Conservation (phyloP, 768 basidiomycete species). For the Porpolomopsis calyptriformis region DNA sequence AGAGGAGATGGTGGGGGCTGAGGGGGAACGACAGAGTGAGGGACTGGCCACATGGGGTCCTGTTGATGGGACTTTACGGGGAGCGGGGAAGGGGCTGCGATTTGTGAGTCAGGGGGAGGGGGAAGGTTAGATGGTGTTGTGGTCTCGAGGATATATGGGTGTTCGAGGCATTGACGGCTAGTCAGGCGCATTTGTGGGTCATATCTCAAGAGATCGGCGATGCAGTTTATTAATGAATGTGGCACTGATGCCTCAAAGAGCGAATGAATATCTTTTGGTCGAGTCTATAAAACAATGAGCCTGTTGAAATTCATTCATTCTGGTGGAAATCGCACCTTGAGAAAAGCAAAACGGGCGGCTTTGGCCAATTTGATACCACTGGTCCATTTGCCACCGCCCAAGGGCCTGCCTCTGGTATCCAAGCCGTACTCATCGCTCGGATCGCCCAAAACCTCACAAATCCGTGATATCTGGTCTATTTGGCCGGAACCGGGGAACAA, state of each 20-base stretch:
- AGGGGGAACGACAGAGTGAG: too few relatives aligned
- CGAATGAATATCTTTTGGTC: conserved; percentile 54
- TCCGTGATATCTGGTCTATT: conserved; percentile 83
- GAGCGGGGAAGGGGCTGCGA: too few relatives aligned
- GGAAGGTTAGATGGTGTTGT: conserved; percentile 39
- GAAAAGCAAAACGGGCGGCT: conserved; percentile 77
- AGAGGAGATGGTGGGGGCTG: conserved; percentile 26
- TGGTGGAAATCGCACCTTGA: conserved; percentile 49
- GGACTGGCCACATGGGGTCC: too few relatives aligned
- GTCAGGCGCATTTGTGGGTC: conserved; percentile 84
- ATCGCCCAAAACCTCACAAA: conserved; percentile 90
- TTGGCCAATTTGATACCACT: conserved; percentile 82
- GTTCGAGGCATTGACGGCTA: conserved; percentile 76
- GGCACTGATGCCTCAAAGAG: conserved; percentile 77
- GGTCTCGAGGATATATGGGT: conserved; percentile 82
- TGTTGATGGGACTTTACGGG: too few relatives aligned
- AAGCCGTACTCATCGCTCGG: conserved; percentile 74
- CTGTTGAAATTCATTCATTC: conserved; percentile 4
- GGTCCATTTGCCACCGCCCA: conserved; percentile 86
- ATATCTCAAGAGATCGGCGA: conserved; percentile 84
- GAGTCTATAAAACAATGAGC: conserved; percentile 31
- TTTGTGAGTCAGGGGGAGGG: conserved; percentile 15
- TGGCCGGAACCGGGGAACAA: conserved; percentile 92
- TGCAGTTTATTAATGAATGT: conserved; percentile 77
- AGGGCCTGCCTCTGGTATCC: conserved; percentile 52